phyloP scores from a whole-genome alignment of 2,329 filamentous ascomycete species.

The Monosporascus ibericus region DNA sequence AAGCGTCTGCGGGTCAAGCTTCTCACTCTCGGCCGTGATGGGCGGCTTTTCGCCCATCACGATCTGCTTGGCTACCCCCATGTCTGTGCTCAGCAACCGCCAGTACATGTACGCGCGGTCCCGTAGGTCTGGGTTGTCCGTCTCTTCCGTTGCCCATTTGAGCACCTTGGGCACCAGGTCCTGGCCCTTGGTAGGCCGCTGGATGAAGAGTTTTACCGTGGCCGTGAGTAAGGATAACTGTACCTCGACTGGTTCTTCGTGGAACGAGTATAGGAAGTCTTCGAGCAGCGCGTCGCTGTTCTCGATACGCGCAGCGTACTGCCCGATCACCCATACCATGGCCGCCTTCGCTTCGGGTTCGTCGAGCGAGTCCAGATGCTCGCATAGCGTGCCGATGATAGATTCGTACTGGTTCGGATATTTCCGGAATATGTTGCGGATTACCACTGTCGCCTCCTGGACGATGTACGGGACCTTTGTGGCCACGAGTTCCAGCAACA shows the following conservation, averaged over 20 bases:
- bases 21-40: constrained; percentile 94
- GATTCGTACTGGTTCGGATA: constrained; percentile 98
- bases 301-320: constrained; percentile 95
- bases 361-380: constrained; percentile 92
- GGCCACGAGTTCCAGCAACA: constrained; percentile 84
- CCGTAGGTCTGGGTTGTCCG: constrained; percentile 94
- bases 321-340: constrained; percentile 99
- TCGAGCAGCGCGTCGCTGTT: constrained; percentile 92
- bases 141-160: constrained; percentile 98
- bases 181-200: constrained; percentile 89
- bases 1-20: constrained; percentile 80
- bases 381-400: constrained; percentile 91
- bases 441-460: constrained; percentile 96
- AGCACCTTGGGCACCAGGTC: constrained; percentile 89
- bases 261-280: constrained; percentile 90
- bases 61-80: constrained; percentile 74
- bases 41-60: constrained; percentile 98
- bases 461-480: constrained; percentile 99
- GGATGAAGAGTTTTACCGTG: constrained; percentile 96
- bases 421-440: constrained; percentile 98
- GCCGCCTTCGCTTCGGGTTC: constrained; percentile 97
- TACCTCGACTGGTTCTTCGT: constrained; percentile 91
- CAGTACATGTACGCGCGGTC: constrained; percentile 99
- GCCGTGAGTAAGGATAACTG: constrained; percentile 91
- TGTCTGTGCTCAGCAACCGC: constrained; percentile 89